Conservation (phyloP, 1,284 basidiomycete species). For the Schizopora paradoxa region DNA sequence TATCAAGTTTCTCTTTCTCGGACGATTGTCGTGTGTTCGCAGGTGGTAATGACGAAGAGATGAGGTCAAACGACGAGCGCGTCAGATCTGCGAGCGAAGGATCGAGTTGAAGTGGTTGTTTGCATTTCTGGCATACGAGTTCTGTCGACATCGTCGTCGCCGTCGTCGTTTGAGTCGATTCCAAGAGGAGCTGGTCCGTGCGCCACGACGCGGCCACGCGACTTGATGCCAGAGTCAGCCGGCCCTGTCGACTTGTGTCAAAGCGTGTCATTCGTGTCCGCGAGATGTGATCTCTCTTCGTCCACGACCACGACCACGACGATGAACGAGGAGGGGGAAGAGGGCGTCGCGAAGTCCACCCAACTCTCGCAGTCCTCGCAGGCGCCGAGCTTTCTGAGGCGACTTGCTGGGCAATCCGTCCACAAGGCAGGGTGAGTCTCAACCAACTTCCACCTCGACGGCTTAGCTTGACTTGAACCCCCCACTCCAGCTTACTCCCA, state of each 20-base stretch:
- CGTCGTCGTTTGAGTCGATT: too few species aligned
- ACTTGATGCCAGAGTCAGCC: too few species aligned
- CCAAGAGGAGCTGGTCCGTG: not conserved
- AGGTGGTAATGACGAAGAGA: conserved; percentile 66
- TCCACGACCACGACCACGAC: not conserved
- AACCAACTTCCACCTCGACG: conserved; percentile 6
- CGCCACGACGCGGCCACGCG: too few species aligned
- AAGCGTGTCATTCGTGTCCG: not conserved
- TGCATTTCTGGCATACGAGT: conserved; percentile 79
- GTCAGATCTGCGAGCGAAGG: conserved; percentile 78
- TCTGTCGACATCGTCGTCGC: conserved; percentile 22
- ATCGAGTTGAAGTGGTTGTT: conserved; percentile 84
- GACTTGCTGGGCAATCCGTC: conserved; percentile 71
- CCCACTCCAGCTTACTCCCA: conserved; percentile 50
- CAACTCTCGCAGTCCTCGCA: conserved; percentile 38
- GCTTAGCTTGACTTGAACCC: conserved; percentile 17
- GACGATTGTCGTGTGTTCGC: conserved; percentile 39
- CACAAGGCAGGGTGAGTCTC: conserved; percentile 65
- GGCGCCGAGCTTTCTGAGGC: conserved; percentile 61
- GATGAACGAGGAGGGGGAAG: conserved; percentile 7
- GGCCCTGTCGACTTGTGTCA: too few species aligned
- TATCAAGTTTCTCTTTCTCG: conserved; percentile 48
- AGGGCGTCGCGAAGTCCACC: too few species aligned
- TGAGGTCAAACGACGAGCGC: conserved; percentile 81
- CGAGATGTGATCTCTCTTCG: conserved; percentile 1